Base-by-base conservation (phyloP, 805 yeast genomes). In the Kodamaea neixiangensis region DNA sequence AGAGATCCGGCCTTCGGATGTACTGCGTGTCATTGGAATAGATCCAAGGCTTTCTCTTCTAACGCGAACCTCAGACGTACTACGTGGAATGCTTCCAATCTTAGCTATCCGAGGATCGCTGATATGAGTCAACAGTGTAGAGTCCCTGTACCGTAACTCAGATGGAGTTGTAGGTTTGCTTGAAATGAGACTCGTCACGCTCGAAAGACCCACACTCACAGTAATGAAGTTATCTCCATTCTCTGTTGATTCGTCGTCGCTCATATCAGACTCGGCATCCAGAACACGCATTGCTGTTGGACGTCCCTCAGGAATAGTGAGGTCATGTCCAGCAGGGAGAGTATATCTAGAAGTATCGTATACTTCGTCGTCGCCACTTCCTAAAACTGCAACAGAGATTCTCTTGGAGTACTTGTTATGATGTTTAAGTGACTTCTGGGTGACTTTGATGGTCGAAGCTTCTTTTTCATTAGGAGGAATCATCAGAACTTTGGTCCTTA, bases 371-470 rank as follows among this genome's bases (percentile, higher is more conserved):
- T 37, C 41, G 21, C 4, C 41, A 19, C 15, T 20, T 25, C 29
- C 29, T n/a, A 37, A 3, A 10, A 37, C n/a, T 17, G 41, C 41
- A 17, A 37, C 41, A 6, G 41, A 37, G 6, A 37, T 37, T 11
- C 41, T 14, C 21, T 17, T 37, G 4, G 41, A 37, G 21, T 3
- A 17, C 41, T 37, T 37, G 41, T 17, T 37, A 5, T 17, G 21
- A 19, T 6, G 10, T 7, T 15, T 37, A 11, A 7, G 17, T 5
- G 19, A 2, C 13, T 7, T 25, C 10, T 37, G n/a, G 20, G 41
- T 37, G 41, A 37, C 21, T 13, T 37, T 37, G 41, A 37, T 37
- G 19, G 41, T 37, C 5, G 41, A 37, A 15, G 41, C 41, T 37
- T 37, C 41, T 17, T 17, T 37, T 17, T n/a, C 40, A 4, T 35